phyloP scores from a whole-genome alignment of 2,329 filamentous ascomycete genomes.

The Pseudocercospora vitis region DNA sequence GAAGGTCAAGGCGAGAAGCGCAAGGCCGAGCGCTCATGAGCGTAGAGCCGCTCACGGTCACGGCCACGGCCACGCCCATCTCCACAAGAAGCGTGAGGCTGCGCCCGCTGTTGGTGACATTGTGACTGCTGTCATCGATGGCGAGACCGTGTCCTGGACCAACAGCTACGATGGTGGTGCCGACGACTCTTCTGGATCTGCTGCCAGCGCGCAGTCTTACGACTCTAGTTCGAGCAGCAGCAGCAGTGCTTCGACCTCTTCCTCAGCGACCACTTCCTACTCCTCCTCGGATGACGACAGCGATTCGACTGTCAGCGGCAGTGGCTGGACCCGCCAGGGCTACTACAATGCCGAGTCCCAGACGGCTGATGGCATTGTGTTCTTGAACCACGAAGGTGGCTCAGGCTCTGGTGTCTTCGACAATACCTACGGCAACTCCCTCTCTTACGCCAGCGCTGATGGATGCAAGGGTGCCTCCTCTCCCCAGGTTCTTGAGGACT shows the following conservation, averaged over 20 bases:
- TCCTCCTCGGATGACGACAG: constrained; percentile 24
- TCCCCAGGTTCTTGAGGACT: constrained; percentile 53
- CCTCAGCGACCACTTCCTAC: constrained; percentile 19
- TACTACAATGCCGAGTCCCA: constrained; percentile 41
- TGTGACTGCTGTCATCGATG: constrained; percentile 61
- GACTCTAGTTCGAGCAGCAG: constrained; percentile 19
- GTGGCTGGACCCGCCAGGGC: constrained; percentile 37
- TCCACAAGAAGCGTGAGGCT: constrained; percentile 48
- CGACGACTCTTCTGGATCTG: neutral
- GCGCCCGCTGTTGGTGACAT: constrained; percentile 45
- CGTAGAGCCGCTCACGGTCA: constrained; percentile 44
- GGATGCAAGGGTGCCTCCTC: constrained; percentile 49
- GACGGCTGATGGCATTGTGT: constrained; percentile 55
- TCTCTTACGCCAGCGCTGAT: constrained; percentile 55
- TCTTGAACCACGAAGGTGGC: constrained; percentile 60
- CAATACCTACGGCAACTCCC: constrained; percentile 57
- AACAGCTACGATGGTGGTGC: constrained; percentile 54
- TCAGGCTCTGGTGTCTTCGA: constrained; percentile 57
- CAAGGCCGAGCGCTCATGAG: constrained; percentile 26
- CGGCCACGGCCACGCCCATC: constrained; percentile 50
- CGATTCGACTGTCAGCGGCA: constrained; percentile 23
- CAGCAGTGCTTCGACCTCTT: constrained; percentile 21
- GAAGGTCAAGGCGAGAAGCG: constrained; percentile 32
- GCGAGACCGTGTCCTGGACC: constrained; percentile 57
- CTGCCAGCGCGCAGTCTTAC: neutral